Evolutionary conservation across 192 early-diverging fungal genomes (phyloP).

Genomic region (Podila horticola): DNA sequence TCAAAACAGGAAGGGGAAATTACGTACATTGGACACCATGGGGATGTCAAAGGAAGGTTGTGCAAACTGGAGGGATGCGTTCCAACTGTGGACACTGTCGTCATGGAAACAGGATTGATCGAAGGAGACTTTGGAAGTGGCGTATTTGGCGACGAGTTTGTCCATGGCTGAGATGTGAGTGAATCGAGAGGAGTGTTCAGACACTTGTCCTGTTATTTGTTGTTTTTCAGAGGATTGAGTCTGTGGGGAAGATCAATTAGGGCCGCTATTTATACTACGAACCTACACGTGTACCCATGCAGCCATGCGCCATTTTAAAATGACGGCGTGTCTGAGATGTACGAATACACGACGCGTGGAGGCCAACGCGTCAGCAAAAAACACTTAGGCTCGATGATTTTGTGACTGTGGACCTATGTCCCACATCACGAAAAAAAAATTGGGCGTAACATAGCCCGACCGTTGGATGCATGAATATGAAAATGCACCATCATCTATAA

Average conservation of each 20-base stretch:
- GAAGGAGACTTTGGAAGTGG: conserved; percentile 20
- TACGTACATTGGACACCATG: conserved; percentile 58
- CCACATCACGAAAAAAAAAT: background rate
- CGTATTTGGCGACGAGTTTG: conserved; percentile 50
- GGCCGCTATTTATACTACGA: background rate
- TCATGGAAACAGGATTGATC: conserved; percentile 13
- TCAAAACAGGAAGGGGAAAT: background rate
- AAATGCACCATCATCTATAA: too few species aligned
- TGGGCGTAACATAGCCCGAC: too few species aligned
- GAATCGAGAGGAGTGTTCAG: too few species aligned
- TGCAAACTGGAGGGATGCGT: conserved; percentile 61
- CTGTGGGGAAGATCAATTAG: too few species aligned
- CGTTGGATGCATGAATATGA: too few species aligned
- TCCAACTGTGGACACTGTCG: conserved; percentile 47
- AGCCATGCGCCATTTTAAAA: too few species aligned
- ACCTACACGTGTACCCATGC: background rate
- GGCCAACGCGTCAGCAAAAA: background rate
- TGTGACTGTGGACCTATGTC: background rate
- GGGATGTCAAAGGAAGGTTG: conserved; percentile 68
- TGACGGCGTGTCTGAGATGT: too few species aligned
- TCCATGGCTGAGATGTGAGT: conserved; percentile 28
- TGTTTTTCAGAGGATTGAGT: too few species aligned
- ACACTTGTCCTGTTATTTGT: too few species aligned
- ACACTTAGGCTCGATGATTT: background rate
- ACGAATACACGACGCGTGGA: background rate